phyloP scores from a whole-genome alignment of 2,329 filamentous ascomycete genomes.

The Aschersonia sp. region DNA sequence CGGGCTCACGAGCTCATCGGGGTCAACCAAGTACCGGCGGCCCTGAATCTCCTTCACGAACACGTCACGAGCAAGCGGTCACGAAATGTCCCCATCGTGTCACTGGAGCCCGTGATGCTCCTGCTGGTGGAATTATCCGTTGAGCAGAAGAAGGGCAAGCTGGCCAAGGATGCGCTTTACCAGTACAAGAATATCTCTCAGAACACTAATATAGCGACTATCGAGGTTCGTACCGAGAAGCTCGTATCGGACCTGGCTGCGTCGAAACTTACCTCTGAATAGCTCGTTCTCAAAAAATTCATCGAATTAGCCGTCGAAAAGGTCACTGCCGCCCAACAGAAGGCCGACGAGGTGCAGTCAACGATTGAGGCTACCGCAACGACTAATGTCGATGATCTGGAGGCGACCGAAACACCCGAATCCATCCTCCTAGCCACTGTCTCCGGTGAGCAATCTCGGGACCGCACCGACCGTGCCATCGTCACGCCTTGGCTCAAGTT shows the following conservation, averaged over 20 bases:
- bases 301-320: slow-evolving; percentile 94
- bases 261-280: slow-evolving; percentile 4
- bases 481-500: slow-evolving; percentile 99
- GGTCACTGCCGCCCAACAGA: slow-evolving; percentile 87
- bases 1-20: slow-evolving; percentile 97
- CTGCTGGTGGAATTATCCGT: slow-evolving; percentile 94
- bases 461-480: slow-evolving; percentile 93
- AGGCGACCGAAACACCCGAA: slow-evolving; percentile 94
- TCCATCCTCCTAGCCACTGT: slow-evolving; percentile 96
- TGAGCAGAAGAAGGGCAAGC: slow-evolving; percentile 94
- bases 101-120: slow-evolving; percentile 95
- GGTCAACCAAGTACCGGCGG: slow-evolving; percentile 83
- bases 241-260: not conserved
- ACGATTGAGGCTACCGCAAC: slow-evolving; percentile 58
- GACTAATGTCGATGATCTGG: slow-evolving; percentile 80
- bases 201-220: slow-evolving; percentile 96
- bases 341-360: slow-evolving; percentile 89
- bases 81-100: slow-evolving; percentile 90
- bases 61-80: slow-evolving; percentile 98
- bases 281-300: slow-evolving; percentile 92
- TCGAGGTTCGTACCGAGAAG: slow-evolving; percentile 50
- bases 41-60: slow-evolving; percentile 90
- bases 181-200: slow-evolving; percentile 99
- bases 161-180: slow-evolving; percentile 96
- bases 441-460: slow-evolving; percentile 91